phyloP scores from a whole-genome alignment of 2,329 filamentous ascomycete genomes.

The Sclerotinia trifoliorum region DNA sequence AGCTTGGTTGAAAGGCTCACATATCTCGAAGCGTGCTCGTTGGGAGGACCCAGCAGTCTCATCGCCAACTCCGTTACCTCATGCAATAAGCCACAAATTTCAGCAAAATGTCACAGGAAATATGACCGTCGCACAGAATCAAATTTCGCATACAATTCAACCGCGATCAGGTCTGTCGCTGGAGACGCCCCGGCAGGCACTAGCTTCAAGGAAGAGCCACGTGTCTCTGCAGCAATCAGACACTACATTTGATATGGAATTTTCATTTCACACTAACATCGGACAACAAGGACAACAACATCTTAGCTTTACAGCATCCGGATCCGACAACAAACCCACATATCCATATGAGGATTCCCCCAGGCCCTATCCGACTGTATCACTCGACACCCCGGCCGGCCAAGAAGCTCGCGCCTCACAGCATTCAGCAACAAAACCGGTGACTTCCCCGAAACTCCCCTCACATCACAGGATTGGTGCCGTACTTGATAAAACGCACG shows the following conservation, averaged over 20 bases:
- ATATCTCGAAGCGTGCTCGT: constrained; percentile 36
- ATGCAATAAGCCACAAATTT: not conserved
- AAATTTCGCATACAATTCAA: not conserved
- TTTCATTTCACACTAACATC: constrained; percentile 11
- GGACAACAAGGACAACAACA: constrained; percentile 7
- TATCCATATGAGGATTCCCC: not conserved
- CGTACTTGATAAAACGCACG: not conserved
- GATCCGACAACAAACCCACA: not conserved
- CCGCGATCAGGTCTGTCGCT: not conserved
- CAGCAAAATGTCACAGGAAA: not conserved
- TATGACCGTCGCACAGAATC: not conserved
- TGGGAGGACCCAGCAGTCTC: constrained; percentile 33
- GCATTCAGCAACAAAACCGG: not conserved
- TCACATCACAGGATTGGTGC: not conserved
- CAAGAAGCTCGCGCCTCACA: not conserved
- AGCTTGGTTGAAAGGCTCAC: constrained; percentile 38
- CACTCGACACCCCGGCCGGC: not conserved
- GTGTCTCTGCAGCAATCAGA: not conserved
- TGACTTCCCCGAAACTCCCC: constrained; percentile 10
- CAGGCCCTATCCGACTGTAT: not conserved
- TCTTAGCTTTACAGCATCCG: not conserved
- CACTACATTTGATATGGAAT: not conserved
- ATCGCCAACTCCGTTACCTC: constrained; percentile 36
- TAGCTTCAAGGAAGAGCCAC: not conserved
- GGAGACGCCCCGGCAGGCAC: not conserved